Evolutionary conservation across 768 basidiomycete genomes (phyloP), one percentile per base, ranked within the genome.

Genomic region (Clavulina sp.): DNA sequence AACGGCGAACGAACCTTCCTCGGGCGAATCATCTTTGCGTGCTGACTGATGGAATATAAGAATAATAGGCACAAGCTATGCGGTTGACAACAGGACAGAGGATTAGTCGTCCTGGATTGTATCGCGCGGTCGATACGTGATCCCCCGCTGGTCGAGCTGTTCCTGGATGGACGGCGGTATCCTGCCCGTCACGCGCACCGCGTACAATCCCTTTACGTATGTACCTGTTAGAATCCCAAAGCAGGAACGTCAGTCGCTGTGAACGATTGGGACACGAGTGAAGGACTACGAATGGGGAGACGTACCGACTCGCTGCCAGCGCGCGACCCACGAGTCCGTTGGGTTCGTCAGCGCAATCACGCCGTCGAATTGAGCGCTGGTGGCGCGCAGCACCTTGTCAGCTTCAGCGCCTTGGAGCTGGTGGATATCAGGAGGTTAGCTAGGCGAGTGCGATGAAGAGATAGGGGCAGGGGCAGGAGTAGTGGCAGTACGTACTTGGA

Each of bases 241-340:
- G 19, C 9, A 52, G n/a, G 33, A 38, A 49, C 47, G 38, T 48
- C 41, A 38, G 49, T 29, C 24, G 41, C 49, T 26, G 54, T 23
- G 23, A 29, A 19, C n/a, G 6, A 13, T 21, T 19, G 43, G 51
- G 29, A 38, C 51, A 46, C 34, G 19, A 46, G 18, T 46, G 9
- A 46, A 13, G 13, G 13, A 9, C 9, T 46, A 26, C 9, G 9
- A 46, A 26, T 9, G 23, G 13, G 24, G 7, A 33, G 30, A 73
- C 81, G 56, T 58, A 92, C 93, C 78, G 58, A 83, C 88, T 63
- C 93, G 69, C 65, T 99, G 92, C 91, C 92, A 99, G 58, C 84
- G 76, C 4, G 86, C 85, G 4, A 97, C 91, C 95, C 95, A 99
- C 63, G 86, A 89, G 46, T 74, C 73, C 58, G 85, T 80, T 2